phyloP scores from a whole-genome alignment of 176 grass and related monocot genomes.

The Phragmites australis region DNA sequence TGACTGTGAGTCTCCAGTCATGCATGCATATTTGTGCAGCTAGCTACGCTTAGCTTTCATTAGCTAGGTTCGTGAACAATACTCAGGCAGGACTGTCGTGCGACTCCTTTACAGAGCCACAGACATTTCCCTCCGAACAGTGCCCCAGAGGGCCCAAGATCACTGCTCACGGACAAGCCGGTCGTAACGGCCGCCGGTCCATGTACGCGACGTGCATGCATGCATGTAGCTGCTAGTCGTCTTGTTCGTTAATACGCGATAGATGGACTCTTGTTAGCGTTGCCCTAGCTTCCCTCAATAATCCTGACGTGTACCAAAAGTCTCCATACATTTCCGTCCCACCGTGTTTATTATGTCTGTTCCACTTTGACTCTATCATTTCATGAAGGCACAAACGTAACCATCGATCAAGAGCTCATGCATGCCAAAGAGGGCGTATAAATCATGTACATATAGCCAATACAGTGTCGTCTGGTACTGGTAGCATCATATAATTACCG shows the following conservation, averaged over 20 bases:
- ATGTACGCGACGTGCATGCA: not conserved
- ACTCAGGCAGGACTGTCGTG: not conserved
- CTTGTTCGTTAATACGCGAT: not conserved
- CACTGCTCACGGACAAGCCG: constrained; percentile 46
- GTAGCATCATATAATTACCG: too few species aligned
- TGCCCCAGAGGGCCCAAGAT: not conserved
- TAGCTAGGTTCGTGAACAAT: not conserved
- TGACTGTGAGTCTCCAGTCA: not conserved
- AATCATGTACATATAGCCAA: too few species aligned
- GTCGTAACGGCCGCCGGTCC: constrained; percentile 19
- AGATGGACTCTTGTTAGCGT: not conserved
- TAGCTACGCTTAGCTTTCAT: not conserved
- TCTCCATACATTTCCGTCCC: not conserved
- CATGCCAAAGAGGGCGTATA: too few species aligned
- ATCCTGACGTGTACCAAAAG: constrained; percentile 9
- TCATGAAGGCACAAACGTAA: too few species aligned
- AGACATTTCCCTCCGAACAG: not conserved
- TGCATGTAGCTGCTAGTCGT: not conserved
- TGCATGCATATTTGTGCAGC: not conserved
- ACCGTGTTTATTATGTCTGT: too few species aligned
- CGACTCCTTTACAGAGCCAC: not conserved
- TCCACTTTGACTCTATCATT: too few species aligned
- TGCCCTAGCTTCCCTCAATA: not conserved
- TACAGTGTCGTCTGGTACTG: too few species aligned
- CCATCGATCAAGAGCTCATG: too few species aligned